These are phyloP conservation scores for Exophiala phaeomuriformis DNA, from an alignment of 2,329 filamentous ascomycete genomes.

Conservation along the genomic window DNA sequence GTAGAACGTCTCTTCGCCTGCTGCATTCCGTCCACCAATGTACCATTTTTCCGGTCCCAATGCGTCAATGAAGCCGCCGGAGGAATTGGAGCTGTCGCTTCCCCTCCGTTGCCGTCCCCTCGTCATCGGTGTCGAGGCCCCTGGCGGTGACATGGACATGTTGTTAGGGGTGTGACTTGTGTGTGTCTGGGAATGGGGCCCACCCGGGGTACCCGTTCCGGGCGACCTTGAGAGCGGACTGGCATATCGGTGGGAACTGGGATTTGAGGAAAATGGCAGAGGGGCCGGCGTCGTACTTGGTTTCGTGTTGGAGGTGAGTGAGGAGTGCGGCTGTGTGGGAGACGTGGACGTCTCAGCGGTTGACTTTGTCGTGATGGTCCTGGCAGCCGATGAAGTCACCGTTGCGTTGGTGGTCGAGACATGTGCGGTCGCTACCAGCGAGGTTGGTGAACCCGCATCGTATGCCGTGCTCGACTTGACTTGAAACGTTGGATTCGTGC, in stretches of 20 bases:
- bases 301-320: constrained; percentile 34
- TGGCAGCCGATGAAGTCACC: constrained; percentile 37
- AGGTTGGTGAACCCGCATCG: constrained; percentile 28
- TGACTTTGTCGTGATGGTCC: constrained; percentile 44
- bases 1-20: constrained; percentile 45
- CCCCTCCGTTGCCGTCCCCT: constrained; percentile 39
- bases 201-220: constrained; percentile 21
- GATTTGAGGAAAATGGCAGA: constrained; percentile 16
- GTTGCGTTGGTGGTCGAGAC: constrained; percentile 34
- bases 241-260: constrained; percentile 19
- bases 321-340: constrained; percentile 10
- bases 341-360: constrained; percentile 24
- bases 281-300: constrained; percentile 28
- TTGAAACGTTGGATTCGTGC: constrained; percentile 50
- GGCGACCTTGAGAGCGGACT: constrained; percentile 22
- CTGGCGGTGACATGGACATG: constrained; percentile 34
- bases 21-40: constrained; percentile 42
- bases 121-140: constrained; percentile 28
- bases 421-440: constrained; percentile 33
- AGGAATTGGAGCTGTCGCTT: constrained; percentile 43
- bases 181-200: constrained; percentile 30
- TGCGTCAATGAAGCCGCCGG: constrained; percentile 43
- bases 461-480: constrained; percentile 42
- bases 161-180: constrained; percentile 29
- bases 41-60: constrained; percentile 46